Conservation (phyloP, 2,329 filamentous ascomycete species). For the Sporothrix euskadiensis region DNA sequence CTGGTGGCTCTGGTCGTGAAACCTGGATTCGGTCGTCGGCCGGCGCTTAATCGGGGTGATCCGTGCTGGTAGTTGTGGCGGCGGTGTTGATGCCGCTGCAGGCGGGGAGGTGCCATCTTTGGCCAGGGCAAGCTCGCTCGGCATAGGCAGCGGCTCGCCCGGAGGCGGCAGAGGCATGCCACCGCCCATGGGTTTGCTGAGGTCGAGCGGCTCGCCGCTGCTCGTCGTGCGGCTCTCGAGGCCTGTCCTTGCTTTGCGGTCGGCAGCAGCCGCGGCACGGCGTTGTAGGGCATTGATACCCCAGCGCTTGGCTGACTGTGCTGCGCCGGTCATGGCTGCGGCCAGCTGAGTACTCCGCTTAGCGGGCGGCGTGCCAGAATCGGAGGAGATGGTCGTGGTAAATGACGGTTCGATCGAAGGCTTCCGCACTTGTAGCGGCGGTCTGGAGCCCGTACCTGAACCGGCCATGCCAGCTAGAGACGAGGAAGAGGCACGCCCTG, state of each 20-base stretch:
- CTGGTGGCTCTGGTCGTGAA: background rate
- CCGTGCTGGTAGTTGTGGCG: background rate
- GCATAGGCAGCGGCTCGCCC: slow-evolving; percentile 73
- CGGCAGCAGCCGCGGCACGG: slow-evolving; percentile 35
- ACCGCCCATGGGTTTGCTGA: slow-evolving; percentile 73
- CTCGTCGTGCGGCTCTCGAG: background rate
- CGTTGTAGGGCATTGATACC: slow-evolving; percentile 56
- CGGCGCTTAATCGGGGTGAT: slow-evolving; percentile 22
- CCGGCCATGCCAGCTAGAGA: background rate
- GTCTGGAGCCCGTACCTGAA: background rate
- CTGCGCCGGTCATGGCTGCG: slow-evolving; percentile 55
- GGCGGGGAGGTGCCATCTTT: background rate
- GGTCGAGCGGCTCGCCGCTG: slow-evolving; percentile 43
- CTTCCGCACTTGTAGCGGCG: background rate
- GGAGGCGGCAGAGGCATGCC: slow-evolving; percentile 80
- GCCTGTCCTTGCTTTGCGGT: slow-evolving; percentile 21
- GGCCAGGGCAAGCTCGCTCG: slow-evolving; percentile 37
- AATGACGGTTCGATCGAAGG: background rate
- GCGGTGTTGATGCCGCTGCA: background rate
- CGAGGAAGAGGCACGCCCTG: slow-evolving; percentile 5
- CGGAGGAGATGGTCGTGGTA: slow-evolving; percentile 35
- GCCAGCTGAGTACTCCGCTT: slow-evolving; percentile 54
- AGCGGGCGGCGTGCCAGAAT: slow-evolving; percentile 35
- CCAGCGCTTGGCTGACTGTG: slow-evolving; percentile 59
- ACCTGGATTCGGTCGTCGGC: slow-evolving; percentile 5